Base-by-base conservation (phyloP, 2,329 filamentous ascomycete species). In the Sarocladiaceae sp. region DNA sequence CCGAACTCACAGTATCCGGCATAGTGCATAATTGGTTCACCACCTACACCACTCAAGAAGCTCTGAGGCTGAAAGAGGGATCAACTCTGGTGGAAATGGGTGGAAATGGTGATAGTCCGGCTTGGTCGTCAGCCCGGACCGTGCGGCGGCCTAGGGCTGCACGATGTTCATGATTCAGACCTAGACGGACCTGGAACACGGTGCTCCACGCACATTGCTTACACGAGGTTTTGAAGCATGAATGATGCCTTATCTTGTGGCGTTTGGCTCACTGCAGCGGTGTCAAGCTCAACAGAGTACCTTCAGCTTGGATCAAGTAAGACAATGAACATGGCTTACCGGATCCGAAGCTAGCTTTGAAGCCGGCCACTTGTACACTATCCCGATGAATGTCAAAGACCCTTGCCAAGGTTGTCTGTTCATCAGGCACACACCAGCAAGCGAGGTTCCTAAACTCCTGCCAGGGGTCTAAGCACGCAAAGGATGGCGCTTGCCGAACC, bases 171-270 rank as follows among this genome's bases (percentile, higher is more conserved):
- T n/a, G n/a, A n/a, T n/a, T n/a, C n/a, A n/a, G n/a, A n/a, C n/a
- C n/a, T n/a, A n/a, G n/a, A n/a, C n/a, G n/a, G n/a, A n/a, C n/a
- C n/a, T n/a, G n/a, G n/a, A n/a, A n/a, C n/a, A n/a, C n/a, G n/a
- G n/a, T n/a, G n/a, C 29, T 33, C 29, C 29, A 33, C 15, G 29
- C 29, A 33, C 8, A 15, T 33, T 15, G 29, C 8, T 33, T n/a
- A n/a, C n/a, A n/a, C n/a, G n/a, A n/a, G n/a, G n/a, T n/a, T n/a
- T n/a, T n/a, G n/a, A n/a, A n/a, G n/a, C n/a, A n/a, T n/a, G 18
- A n/a, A 42, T 42, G 37, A 42, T 25, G 22, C 37, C 37, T 42
- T 42, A 42, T 42, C 37, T 42, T 25, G 37, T 42, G 37, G 37
- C 37, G 37, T 42, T 42, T 42, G 6, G 37, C 22, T 42, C 37